Base-by-base conservation (phyloP, 2,329 filamentous ascomycete genomes). In the Stachybotrys echinatus region DNA sequence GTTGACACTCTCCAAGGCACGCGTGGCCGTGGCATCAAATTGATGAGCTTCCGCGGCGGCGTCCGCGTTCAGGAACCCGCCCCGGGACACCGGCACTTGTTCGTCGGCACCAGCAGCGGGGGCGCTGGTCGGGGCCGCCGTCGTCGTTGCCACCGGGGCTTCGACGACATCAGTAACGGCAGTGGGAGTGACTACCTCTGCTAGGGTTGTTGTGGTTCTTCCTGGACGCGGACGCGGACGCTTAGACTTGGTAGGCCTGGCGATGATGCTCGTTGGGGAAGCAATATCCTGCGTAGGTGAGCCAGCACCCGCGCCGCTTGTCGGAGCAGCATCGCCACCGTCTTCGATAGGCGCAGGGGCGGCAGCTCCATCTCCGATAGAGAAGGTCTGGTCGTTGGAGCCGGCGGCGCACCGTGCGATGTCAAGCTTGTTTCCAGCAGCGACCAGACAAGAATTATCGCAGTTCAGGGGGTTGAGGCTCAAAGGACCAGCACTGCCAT, bases 1-100 rank as follows among this genome's bases (percentile, higher is more conserved):
- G 49, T 70, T 65, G 38, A 74, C 70, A 37, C 65, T 66, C 37
- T 65, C 67, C 49, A 79, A 73, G 6, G 70, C 69, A 3, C 75
- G 70, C 2, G 66, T 74, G 3, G 76, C 77, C 2, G 70, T 74
- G 45, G 61, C 59, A 56, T 80, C 77, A 31, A 72, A 71, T 22
- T 66, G 50, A 39, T 80, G 71, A 10, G 77, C 65, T 55, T 78
- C 71, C 1, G 75, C 76, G 1, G 71, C 77, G 0, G 76, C 74
- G 2, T 72, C 70, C 1, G 76, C 76, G 50, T 76, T 64, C 38
- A 81, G 66, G 1, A 61, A 65, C n/a, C 71, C 73, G 7, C 77
- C 77, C 19, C 77, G 66, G 5, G 76, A 77, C 8, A 80, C 76
- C 1, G 77, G 69, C 1, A 77, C 68, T 1, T 70, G 58, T 1